A percentile compares a stretch with the other conserved stretches of the same genome.
These are phyloP conservation scores for Anthostomella pinea DNA, from an alignment of 2,329 filamentous ascomycete genomes.

Conservation along the genomic window DNA sequence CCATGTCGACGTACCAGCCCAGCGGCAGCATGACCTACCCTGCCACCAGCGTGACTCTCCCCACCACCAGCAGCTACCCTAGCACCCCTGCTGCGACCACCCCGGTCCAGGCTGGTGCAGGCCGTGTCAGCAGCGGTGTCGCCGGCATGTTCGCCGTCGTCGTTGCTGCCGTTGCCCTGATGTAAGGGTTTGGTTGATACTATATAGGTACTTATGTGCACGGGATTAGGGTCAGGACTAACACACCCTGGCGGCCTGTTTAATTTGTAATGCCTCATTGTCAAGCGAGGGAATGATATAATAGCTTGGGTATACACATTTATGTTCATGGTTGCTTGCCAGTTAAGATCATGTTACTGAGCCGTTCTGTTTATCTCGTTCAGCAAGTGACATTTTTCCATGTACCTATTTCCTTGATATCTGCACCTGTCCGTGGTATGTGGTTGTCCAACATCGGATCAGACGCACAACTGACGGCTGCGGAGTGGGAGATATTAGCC, in stretches of 20 bases:
- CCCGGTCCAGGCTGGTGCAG: constrained; percentile 19
- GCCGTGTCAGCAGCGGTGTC: constrained; percentile 24
- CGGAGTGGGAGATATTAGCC: too few relatives aligned
- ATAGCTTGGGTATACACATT: constrained; percentile 14
- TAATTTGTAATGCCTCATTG: constrained; percentile 24
- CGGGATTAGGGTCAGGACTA: not conserved
- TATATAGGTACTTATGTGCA: not conserved
- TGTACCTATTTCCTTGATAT: not conserved
- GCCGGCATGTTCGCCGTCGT: constrained; percentile 22
- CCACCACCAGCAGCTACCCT: constrained; percentile 10
- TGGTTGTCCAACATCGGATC: not conserved
- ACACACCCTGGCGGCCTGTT: constrained; percentile 3
- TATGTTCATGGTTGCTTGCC: constrained; percentile 22
- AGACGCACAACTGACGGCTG: too few relatives aligned
- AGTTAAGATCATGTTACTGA: constrained; percentile 15
- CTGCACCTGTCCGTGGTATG: not conserved
- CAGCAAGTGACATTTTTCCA: constrained; percentile 4
- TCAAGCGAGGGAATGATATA: constrained; percentile 14
- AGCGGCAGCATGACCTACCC: not conserved
- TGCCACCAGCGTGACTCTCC: constrained; percentile 3
- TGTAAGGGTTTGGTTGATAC: constrained; percentile 13
- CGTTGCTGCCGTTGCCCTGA: constrained; percentile 21
- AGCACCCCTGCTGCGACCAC: constrained; percentile 13
- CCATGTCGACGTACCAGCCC: constrained; percentile 5
- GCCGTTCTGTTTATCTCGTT: constrained; percentile 6